These are phyloP conservation scores for Emmonsia crescens DNA, from an alignment of 2,329 filamentous ascomycete species.

Conservation along the genomic window DNA sequence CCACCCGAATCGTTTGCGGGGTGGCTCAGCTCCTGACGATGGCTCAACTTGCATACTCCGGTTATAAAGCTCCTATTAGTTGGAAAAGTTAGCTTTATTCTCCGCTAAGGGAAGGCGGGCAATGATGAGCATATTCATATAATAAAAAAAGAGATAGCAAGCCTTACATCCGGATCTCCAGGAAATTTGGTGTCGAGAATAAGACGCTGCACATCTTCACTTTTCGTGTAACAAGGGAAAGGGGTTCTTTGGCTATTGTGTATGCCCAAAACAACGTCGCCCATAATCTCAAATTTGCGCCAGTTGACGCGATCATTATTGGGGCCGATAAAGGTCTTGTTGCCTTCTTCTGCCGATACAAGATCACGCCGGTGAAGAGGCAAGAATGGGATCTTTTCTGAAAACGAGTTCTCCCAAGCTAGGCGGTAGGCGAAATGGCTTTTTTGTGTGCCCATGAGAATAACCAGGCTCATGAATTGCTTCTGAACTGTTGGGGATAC, in stretches of 20 bases:
- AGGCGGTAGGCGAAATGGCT: conserved; percentile 92
- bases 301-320: conserved; percentile 76
- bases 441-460: conserved; percentile 87
- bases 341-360: conserved; percentile 85
- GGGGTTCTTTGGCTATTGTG: conserved; percentile 83
- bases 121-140: background rate
- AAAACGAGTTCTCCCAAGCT: conserved; percentile 89
- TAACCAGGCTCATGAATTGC: conserved; percentile 75
- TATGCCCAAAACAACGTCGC: conserved; percentile 78
- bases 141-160: conserved; percentile 9
- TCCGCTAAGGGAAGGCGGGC: background rate
- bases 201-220: conserved; percentile 60
- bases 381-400: conserved; percentile 85
- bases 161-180: conserved; percentile 74
- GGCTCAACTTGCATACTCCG: conserved; percentile 47
- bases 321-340: conserved; percentile 71
- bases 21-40: conserved; percentile 27
- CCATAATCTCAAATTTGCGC: conserved; percentile 96
- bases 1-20: conserved; percentile 35
- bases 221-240: conserved; percentile 49
- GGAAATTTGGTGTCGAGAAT: conserved; percentile 73
- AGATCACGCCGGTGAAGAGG: conserved; percentile 82
- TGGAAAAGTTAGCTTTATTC: conserved; percentile 5
- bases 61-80: conserved; percentile 45
- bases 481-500: conserved; percentile 63